These are phyloP conservation scores for Verticillium albo-atrum DNA, from an alignment of 2,329 filamentous ascomycete genomes.

Conservation along the genomic window DNA sequence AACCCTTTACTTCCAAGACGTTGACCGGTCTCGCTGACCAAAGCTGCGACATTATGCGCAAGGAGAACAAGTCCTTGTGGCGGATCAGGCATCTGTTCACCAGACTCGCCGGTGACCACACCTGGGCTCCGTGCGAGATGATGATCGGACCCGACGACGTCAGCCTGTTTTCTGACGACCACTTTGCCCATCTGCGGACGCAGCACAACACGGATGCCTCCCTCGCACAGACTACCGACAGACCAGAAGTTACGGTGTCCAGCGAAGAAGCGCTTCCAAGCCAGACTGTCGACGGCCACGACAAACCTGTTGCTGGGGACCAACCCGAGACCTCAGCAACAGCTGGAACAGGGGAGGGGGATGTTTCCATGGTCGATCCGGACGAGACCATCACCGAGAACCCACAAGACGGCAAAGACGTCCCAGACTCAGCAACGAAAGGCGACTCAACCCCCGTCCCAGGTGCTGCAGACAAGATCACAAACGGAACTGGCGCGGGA, in stretches of 20 bases:
- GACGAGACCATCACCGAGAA: slow-evolving; percentile 2
- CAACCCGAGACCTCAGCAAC: neutral
- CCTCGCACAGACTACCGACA: neutral
- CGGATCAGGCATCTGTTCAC: slow-evolving; percentile 71
- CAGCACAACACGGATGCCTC: neutral
- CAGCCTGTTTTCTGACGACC: slow-evolving; percentile 47
- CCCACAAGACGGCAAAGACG: neutral
- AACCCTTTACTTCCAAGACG: slow-evolving; percentile 69
- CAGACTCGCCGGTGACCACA: slow-evolving; percentile 69
- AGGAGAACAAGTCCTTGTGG: slow-evolving; percentile 69
- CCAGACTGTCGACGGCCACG: slow-evolving; percentile 6
- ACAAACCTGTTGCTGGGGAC: slow-evolving; percentile 5
- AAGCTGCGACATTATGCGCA: slow-evolving; percentile 66
- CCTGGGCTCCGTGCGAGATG: slow-evolving; percentile 58
- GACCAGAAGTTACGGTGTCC: neutral
- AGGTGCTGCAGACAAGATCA: neutral
- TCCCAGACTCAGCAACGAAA: slow-evolving; percentile 3
- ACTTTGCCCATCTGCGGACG: slow-evolving; percentile 24
- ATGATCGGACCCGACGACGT: slow-evolving; percentile 54
- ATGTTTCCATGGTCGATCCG: slow-evolving; percentile 16
- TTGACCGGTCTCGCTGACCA: slow-evolving; percentile 67
- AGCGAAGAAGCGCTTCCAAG: slow-evolving; percentile 8
- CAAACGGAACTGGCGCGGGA: neutral
- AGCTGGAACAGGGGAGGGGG: slow-evolving; percentile 9
- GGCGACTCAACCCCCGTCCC: slow-evolving; percentile 11